These are phyloP conservation scores for Bipolaris sorokiniana DNA, from an alignment of 2,329 filamentous ascomycete species.

Conservation along the genomic window DNA sequence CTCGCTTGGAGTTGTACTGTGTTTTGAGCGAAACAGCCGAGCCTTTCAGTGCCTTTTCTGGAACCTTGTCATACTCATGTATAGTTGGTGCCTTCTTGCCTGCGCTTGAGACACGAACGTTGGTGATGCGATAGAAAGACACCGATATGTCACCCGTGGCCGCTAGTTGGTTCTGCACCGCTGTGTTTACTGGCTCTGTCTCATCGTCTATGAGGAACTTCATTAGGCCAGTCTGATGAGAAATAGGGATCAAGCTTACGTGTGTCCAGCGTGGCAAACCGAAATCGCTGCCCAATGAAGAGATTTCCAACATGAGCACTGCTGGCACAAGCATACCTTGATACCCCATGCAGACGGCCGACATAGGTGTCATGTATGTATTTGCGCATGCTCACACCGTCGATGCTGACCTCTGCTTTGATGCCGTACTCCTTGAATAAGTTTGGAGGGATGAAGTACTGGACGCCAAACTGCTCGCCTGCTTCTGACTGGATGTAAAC, in stretches of 20 bases:
- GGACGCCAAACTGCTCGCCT: constrained; percentile 11
- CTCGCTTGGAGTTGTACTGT: neutral
- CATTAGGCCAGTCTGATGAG: neutral
- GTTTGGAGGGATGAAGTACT: constrained; percentile 5
- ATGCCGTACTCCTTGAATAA: constrained; percentile 8
- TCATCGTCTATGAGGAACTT: neutral
- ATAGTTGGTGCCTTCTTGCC: constrained; percentile 6
- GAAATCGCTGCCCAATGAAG: constrained; percentile 7
- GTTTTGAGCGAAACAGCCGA: constrained; percentile 10
- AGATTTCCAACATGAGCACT: neutral
- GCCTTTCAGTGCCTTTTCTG: constrained; percentile 16
- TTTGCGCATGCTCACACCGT: constrained; percentile 11
- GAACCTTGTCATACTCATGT: constrained; percentile 1
- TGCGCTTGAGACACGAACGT: neutral
- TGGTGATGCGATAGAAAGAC: constrained; percentile 3
- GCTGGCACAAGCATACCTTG: neutral
- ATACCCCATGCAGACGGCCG: neutral
- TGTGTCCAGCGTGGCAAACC: constrained; percentile 7
- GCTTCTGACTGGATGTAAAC: constrained; percentile 14
- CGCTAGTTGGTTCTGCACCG: neutral
- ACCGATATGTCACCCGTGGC: constrained; percentile 5
- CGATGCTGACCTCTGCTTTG: constrained; percentile 9
- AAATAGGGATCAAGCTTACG: neutral
- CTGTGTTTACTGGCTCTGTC: neutral
- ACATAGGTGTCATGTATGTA: neutral